phyloP scores from a whole-genome alignment of 108 stramenopile species.

The Nitzschia sp. region DNA sequence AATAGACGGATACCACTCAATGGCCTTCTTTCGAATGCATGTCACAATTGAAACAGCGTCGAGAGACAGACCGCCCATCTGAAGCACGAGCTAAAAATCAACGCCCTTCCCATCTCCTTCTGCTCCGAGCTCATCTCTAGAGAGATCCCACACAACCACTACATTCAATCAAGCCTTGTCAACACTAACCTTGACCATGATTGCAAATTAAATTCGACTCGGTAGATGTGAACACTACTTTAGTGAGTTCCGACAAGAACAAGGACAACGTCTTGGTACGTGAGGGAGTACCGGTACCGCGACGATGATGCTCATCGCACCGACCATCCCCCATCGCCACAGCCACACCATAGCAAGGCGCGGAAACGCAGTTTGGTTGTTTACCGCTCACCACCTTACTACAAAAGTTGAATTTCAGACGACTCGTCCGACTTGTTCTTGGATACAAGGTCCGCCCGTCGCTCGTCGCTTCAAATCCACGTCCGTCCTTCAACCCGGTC shows the following conservation, averaged over 20 bases:
- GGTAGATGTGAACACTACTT: background rate
- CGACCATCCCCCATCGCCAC: background rate
- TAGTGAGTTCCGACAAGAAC: background rate
- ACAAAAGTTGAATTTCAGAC: background rate
- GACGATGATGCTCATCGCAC: no score
- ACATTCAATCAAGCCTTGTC: background rate
- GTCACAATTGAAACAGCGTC: no score
- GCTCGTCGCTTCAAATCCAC: no score
- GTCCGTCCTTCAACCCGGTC: no score
- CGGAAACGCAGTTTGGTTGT: background rate
- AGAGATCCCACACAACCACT: background rate
- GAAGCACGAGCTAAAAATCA: no score
- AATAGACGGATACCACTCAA: no score
- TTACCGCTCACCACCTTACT: conserved; percentile 9
- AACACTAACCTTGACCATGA: conserved; percentile 43
- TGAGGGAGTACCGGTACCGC: no score
- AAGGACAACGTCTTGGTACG: background rate
- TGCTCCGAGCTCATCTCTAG: background rate
- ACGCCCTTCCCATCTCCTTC: no score
- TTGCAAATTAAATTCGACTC: conserved; percentile 6
- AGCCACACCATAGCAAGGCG: background rate
- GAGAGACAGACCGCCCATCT: no score
- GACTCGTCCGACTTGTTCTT: background rate
- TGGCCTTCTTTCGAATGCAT: no score
- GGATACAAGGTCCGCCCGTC: background rate